These are phyloP conservation scores for Microascus cirrosus DNA, from an alignment of 2,329 filamentous ascomycete genomes.

Conservation along the genomic window DNA sequence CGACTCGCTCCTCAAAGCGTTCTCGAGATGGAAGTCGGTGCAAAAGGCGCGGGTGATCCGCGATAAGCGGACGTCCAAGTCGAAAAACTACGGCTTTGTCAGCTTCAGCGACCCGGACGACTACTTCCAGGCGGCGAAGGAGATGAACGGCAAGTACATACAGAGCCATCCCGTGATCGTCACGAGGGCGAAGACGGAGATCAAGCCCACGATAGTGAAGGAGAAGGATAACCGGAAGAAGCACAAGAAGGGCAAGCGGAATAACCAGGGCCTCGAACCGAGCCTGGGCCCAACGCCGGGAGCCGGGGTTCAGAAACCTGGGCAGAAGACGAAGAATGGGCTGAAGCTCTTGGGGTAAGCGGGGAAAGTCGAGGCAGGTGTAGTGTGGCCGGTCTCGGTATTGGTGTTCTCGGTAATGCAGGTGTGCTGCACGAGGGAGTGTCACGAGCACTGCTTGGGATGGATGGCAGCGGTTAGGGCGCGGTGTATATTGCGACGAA, in stretches of 20 bases:
- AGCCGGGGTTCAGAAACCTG: slow-evolving; percentile 47
- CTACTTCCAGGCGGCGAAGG: slow-evolving; percentile 90
- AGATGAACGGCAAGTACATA: slow-evolving; percentile 99
- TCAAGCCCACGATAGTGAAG: slow-evolving; percentile 63
- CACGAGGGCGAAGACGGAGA: slow-evolving; percentile 82
- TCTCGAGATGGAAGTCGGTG: slow-evolving; percentile 75
- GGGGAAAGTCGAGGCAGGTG: too few relatives aligned
- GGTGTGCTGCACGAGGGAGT: not conserved
- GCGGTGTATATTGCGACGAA: not conserved
- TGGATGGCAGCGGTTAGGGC: not conserved
- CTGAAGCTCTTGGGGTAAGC: slow-evolving; percentile 46
- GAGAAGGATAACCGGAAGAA: slow-evolving; percentile 37
- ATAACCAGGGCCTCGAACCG: slow-evolving; percentile 35
- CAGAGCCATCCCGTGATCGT: slow-evolving; percentile 88
- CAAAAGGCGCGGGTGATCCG: slow-evolving; percentile 89
- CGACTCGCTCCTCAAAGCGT: slow-evolving; percentile 89
- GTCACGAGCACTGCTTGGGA: not conserved
- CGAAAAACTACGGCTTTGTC: slow-evolving; percentile 92
- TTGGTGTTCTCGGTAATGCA: not conserved
- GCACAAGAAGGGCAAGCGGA: slow-evolving; percentile 17
- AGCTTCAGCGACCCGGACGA: slow-evolving; percentile 93
- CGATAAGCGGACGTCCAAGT: slow-evolving; percentile 93
- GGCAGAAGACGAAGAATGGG: slow-evolving; percentile 57
- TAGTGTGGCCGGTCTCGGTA: not conserved
- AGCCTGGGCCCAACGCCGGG: slow-evolving; percentile 36